phyloP scores from a whole-genome alignment of 768 basidiomycete genomes.

The Xerocomus brunneocitrinus region DNA sequence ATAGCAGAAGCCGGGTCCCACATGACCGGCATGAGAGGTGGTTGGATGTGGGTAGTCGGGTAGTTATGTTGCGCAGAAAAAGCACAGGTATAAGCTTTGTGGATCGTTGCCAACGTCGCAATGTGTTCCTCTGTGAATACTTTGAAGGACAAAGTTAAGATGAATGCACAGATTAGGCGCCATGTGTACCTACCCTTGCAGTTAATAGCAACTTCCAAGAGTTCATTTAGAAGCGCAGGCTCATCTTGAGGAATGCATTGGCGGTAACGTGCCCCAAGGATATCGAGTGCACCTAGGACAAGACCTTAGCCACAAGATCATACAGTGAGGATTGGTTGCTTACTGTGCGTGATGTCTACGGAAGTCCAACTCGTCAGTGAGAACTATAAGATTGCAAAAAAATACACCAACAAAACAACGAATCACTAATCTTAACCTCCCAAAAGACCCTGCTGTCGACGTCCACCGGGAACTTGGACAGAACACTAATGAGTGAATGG shows the following conservation, averaged over 20 bases:
- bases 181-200: constrained; percentile 55
- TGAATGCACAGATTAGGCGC: constrained; percentile 23
- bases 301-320: constrained; percentile 22
- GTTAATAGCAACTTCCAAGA: constrained; percentile 43
- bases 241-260: constrained; percentile 33
- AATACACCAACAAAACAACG: constrained; percentile 55
- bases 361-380: constrained; percentile 5
- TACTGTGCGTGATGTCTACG: constrained; percentile 36
- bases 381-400: neutral
- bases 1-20: constrained; percentile 12
- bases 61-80: constrained; percentile 12
- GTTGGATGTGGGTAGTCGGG: constrained; percentile 6
- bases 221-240: constrained; percentile 41
- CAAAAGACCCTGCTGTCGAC: constrained; percentile 74
- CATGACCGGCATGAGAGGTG: constrained; percentile 18
- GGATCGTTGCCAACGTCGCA: constrained; percentile 42
- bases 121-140: constrained; percentile 64
- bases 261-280: constrained; percentile 49
- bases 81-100: constrained; percentile 28
- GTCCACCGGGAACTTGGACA: constrained; percentile 76
- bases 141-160: constrained; percentile 21
- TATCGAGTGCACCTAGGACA: constrained; percentile 47
- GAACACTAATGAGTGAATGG: constrained; percentile 67
- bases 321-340: neutral
- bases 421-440: constrained; percentile 57